phyloP scores from a whole-genome alignment of 2,329 filamentous ascomycete genomes.

The Neonectria ditissima region DNA sequence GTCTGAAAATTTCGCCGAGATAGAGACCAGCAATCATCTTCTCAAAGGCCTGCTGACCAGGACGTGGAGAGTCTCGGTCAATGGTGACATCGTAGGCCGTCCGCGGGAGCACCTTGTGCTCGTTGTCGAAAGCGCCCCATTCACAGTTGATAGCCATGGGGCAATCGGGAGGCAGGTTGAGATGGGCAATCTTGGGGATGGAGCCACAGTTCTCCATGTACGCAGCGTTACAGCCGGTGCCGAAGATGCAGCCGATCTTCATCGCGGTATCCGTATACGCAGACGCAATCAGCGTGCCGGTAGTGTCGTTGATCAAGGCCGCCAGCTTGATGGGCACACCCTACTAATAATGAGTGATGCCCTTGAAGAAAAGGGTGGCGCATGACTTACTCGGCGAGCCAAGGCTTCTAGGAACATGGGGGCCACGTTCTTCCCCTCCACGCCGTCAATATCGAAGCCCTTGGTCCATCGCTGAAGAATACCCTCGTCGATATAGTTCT shows the following conservation, averaged over 20 bases:
- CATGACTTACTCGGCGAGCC: constrained; percentile 60
- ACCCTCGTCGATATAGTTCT: constrained; percentile 93
- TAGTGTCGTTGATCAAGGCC: constrained; percentile 97
- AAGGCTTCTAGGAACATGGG: constrained; percentile 87
- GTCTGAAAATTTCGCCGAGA: constrained; percentile 92
- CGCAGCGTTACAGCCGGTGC: constrained; percentile 96
- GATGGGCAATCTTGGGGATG: constrained; percentile 92
- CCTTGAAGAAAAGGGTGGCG: background rate
- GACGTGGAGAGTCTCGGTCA: constrained; percentile 90
- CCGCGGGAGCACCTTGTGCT: constrained; percentile 85
- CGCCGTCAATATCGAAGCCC: constrained; percentile 92
- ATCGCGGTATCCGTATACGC: constrained; percentile 95
- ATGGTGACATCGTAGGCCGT: constrained; percentile 89
- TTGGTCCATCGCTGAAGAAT: constrained; percentile 97
- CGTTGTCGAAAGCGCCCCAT: constrained; percentile 96
- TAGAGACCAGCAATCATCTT: constrained; percentile 98
- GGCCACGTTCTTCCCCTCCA: constrained; percentile 91
- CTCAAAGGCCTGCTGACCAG: constrained; percentile 94
- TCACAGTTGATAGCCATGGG: constrained; percentile 98
- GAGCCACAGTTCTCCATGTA: constrained; percentile 96
- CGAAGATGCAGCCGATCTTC: constrained; percentile 97
- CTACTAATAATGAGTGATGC: constrained; percentile 55
- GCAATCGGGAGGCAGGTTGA: constrained; percentile 85
- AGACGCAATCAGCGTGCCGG: constrained; percentile 94
- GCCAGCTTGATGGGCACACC: constrained; percentile 92